These are phyloP conservation scores for Boletus sp. DNA, from an alignment of 1,284 basidiomycete genomes.

Conservation along the genomic window DNA sequence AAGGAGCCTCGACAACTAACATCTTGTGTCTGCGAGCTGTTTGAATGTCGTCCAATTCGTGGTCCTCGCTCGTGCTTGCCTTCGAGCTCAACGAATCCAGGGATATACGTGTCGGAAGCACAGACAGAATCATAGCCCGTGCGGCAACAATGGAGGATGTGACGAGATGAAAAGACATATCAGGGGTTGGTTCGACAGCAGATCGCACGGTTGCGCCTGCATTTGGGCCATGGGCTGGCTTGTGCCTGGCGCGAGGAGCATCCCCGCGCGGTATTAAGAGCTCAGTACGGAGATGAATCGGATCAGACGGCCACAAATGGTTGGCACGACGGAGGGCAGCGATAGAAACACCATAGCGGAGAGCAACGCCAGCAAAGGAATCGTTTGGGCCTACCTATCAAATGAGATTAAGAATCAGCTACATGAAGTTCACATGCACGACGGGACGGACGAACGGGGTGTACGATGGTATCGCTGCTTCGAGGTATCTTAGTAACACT, in stretches of 20 bases:
- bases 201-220: not conserved
- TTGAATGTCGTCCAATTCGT: conserved; percentile 26
- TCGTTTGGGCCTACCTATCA: conserved; percentile 66
- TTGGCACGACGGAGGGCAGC: conserved; percentile 82
- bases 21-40: not conserved
- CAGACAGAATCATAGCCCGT: conserved; percentile 26
- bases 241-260: conserved; percentile 3
- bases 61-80: conserved; percentile 30
- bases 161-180: conserved; percentile 10
- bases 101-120: conserved; percentile 31
- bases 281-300: conserved; percentile 79
- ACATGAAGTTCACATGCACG: not conserved
- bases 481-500: not conserved
- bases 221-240: not conserved
- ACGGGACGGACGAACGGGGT: conserved; percentile 20
- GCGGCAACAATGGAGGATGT: conserved; percentile 23
- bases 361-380: conserved; percentile 78
- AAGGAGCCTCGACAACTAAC: not conserved
- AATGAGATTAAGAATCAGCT: not conserved
- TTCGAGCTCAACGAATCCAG: conserved; percentile 32
- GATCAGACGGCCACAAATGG: conserved; percentile 86
- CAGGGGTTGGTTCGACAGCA: not conserved
- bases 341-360: conserved; percentile 82
- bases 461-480: conserved; percentile 8
- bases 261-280: conserved; percentile 66